Percentiles rank a stretch among this genome's conserved stretches.
phyloP scores from a whole-genome alignment of 2,329 filamentous ascomycete species.

The Botrytis byssoidea region DNA sequence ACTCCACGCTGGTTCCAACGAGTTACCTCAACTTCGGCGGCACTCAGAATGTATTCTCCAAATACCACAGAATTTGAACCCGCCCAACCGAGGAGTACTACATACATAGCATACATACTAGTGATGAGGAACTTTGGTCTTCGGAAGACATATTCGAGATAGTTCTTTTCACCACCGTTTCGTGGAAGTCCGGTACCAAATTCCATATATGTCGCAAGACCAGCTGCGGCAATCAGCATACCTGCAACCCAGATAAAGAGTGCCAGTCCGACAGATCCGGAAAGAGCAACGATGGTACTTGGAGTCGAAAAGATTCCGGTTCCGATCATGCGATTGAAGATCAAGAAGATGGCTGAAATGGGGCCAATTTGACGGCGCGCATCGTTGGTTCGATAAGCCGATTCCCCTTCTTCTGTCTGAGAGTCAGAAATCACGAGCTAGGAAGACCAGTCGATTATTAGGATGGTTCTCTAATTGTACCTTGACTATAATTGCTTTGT shows the following conservation, averaged over 20 bases:
- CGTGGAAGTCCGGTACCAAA: constrained; percentile 63
- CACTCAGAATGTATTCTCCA: constrained; percentile 67
- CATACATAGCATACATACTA: constrained; percentile 59
- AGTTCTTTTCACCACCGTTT: constrained; percentile 67
- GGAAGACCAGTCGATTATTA: neutral
- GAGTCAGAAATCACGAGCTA: neutral
- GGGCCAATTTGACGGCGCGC: constrained; percentile 53
- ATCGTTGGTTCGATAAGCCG: constrained; percentile 20
- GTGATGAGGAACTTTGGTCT: constrained; percentile 61
- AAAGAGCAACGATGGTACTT: constrained; percentile 54
- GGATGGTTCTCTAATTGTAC: neutral
- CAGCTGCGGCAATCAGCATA: constrained; percentile 59
- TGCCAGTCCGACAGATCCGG: constrained; percentile 60
- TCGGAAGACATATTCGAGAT: constrained; percentile 63
- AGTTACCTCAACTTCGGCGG: constrained; percentile 58
- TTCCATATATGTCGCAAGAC: constrained; percentile 64
- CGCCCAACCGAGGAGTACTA: constrained; percentile 63
- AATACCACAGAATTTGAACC: constrained; percentile 68
- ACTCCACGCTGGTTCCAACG: constrained; percentile 67
- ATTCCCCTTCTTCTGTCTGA: constrained; percentile 6
- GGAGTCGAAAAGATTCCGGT: constrained; percentile 67
- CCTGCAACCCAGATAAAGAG: constrained; percentile 64
- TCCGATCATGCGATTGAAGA: constrained; percentile 65
- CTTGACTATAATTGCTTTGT: constrained; percentile 8
- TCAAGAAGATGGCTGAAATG: constrained; percentile 55